Evolutionary conservation across 2,329 filamentous ascomycete genomes (phyloP), one percentile per base, ranked within the genome.

Genomic region (Diaporthe capsici): DNA sequence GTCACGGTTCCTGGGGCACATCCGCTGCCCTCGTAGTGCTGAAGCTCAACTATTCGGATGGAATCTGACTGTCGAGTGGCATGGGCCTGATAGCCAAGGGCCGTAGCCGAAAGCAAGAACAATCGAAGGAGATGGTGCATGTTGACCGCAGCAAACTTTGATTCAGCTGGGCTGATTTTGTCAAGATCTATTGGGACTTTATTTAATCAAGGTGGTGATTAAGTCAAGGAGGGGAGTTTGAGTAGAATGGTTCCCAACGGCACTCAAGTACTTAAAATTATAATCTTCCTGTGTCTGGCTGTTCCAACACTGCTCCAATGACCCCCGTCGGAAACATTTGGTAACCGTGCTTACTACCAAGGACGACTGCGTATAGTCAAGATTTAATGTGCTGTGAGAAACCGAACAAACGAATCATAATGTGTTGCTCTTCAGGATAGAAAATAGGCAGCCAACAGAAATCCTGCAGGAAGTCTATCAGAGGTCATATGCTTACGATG

Each of bases 391-490:
- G 49, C n/a, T 22, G 15, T 53, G 49, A 53, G 49, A 53, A 53
- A 53, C 49, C 49, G 49, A 53, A 13, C 49, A 53, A 25, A 25
- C 49, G n/a, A 53, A 53, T 53, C 49, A 53, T 10, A 53, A 53
- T 53, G 49, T 53, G 49, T 53, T 25, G 49, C 49, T 53, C 49
- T 53, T 25, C 49, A 53, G 49, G n/a, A 53, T n/a, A 53, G n/a
- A 53, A 53, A 53, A 25, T 28, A 8, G 49, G 25, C 49, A 53
- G n/a, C 49, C 9, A 53, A 53, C 49, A 53, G 8, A 53, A 28
- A 53, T 53, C 49, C 49, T 53, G 49, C 49, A 53, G 49, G 49
- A 53, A 53, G 49, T 53, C 49, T 53, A 53, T n/a, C 49, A 53
- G n/a, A 53, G 49, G 49, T 53, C 49, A 53, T 25, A 49, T 53